phyloP scores from a whole-genome alignment of 352 stramenopile genomes.

The Globisporangium middletonii region DNA sequence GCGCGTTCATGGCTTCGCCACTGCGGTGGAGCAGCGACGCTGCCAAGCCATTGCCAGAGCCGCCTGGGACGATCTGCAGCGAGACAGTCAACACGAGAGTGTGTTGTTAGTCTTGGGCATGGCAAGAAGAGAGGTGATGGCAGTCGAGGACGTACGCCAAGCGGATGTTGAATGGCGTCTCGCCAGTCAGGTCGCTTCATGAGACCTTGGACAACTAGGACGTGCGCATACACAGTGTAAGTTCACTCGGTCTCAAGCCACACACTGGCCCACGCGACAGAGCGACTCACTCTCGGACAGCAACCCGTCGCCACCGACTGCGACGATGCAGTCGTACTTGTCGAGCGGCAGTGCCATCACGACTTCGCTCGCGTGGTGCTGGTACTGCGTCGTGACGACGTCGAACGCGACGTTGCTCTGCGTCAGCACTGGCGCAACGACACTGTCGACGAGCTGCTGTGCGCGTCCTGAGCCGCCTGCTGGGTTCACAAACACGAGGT shows the following conservation, averaged over 20 bases:
- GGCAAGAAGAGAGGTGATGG: background rate
- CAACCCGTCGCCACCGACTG: constrained; percentile 62
- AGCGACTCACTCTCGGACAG: constrained; percentile 57
- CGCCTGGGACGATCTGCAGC: constrained; percentile 35
- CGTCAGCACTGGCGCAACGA: constrained; percentile 44
- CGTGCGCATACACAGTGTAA: too few species aligned
- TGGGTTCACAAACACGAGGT: constrained; percentile 64
- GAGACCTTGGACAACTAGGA: constrained; percentile 62
- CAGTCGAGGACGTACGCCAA: constrained; percentile 28
- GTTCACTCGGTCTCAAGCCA: too few species aligned
- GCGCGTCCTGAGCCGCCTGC: constrained; percentile 44
- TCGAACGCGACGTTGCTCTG: constrained; percentile 51
- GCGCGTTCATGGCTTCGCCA: constrained; percentile 35
- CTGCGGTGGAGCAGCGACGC: constrained; percentile 42
- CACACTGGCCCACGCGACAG: constrained; percentile 26
- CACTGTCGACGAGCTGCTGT: constrained; percentile 43
- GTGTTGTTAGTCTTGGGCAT: too few species aligned
- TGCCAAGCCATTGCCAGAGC: constrained; percentile 64
- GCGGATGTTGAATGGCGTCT: constrained; percentile 40
- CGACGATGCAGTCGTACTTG: constrained; percentile 59
- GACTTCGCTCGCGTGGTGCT: constrained; percentile 54
- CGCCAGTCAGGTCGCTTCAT: constrained; percentile 60
- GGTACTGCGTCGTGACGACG: constrained; percentile 40
- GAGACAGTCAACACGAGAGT: too few species aligned
- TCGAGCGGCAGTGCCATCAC: constrained; percentile 30